Evolutionary conservation across 2,329 filamentous ascomycete species (phyloP).

Genomic region (Cladophialophora immunda): DNA sequence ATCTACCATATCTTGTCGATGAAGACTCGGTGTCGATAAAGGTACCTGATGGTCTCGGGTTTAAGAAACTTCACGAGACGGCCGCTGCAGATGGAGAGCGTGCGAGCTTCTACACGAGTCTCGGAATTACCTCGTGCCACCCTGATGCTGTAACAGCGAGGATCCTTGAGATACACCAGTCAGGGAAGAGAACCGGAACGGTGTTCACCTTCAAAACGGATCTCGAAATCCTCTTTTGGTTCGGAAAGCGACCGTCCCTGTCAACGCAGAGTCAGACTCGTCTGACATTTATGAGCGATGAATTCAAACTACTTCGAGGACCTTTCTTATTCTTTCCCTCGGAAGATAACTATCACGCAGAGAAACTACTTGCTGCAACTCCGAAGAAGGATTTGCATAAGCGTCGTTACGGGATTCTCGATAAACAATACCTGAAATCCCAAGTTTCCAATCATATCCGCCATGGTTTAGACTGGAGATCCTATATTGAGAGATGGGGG

Average conservation of each 20-base stretch:
- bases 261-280: background rate
- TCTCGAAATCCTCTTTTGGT: constrained; percentile 34
- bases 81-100: constrained; percentile 26
- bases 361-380: constrained; percentile 29
- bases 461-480: constrained; percentile 16
- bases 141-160: constrained; percentile 10
- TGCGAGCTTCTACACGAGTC: constrained; percentile 23
- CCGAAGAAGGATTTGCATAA: constrained; percentile 13
- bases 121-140: constrained; percentile 25
- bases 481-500: constrained; percentile 21
- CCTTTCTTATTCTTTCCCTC: constrained; percentile 25
- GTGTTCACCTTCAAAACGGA: constrained; percentile 15
- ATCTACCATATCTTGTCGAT: constrained; percentile 28
- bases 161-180: constrained; percentile 23
- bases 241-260: constrained; percentile 10
- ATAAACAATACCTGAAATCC: constrained; percentile 21
- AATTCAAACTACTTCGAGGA: background rate
- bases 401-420: constrained; percentile 20
- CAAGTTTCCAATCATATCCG: constrained; percentile 21
- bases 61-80: constrained; percentile 19
- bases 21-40: constrained; percentile 23
- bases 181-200: constrained; percentile 3
- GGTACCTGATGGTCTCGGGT: constrained; percentile 28
- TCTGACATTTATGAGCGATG: constrained; percentile 16
- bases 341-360: constrained; percentile 18